phyloP scores from a whole-genome alignment of 371 early-diverging fungal species.

The Lichtheimia hyalospora region DNA sequence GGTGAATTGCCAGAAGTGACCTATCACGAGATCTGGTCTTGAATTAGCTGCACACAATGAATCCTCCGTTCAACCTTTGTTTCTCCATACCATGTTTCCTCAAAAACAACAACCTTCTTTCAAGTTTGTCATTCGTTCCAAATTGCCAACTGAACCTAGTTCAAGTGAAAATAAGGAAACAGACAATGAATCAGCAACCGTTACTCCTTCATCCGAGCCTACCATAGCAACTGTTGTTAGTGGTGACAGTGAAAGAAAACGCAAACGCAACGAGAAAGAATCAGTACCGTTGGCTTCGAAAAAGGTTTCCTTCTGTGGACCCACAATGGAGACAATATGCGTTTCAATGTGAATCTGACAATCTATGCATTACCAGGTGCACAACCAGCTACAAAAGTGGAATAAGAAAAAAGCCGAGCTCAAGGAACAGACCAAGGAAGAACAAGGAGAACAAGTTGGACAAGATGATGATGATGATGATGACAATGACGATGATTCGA shows the following conservation, averaged over 20 bases:
- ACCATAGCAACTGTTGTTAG: not conserved
- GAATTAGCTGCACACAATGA: not conserved
- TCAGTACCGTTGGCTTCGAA: constrained; percentile 27
- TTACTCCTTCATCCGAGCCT: not conserved
- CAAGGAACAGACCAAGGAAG: constrained; percentile 17
- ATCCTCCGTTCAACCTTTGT: not conserved
- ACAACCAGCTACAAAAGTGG: constrained; percentile 56
- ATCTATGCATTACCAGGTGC: constrained; percentile 30
- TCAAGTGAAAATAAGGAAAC: not conserved
- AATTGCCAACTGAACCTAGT: constrained; percentile 16
- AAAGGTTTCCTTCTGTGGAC: constrained; percentile 22
- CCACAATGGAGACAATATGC: not conserved
- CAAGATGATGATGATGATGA: constrained; percentile 24
- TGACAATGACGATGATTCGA: constrained; percentile 18
- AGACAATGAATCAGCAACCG: not conserved
- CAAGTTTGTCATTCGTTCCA: constrained; percentile 45
- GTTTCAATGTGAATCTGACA: not conserved
- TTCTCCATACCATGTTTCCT: constrained; percentile 29
- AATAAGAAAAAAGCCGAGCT: constrained; percentile 47
- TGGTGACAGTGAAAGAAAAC: constrained; percentile 30
- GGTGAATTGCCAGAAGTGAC: not conserved
- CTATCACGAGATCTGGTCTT: too few species aligned
- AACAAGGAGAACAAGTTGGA: constrained; percentile 7
- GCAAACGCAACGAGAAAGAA: constrained; percentile 36
- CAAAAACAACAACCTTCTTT: constrained; percentile 40